Percentiles rank a stretch among this genome's conserved stretches.
phyloP scores from a whole-genome alignment of 1,139 yeast species.

The Candida smagusa region DNA sequence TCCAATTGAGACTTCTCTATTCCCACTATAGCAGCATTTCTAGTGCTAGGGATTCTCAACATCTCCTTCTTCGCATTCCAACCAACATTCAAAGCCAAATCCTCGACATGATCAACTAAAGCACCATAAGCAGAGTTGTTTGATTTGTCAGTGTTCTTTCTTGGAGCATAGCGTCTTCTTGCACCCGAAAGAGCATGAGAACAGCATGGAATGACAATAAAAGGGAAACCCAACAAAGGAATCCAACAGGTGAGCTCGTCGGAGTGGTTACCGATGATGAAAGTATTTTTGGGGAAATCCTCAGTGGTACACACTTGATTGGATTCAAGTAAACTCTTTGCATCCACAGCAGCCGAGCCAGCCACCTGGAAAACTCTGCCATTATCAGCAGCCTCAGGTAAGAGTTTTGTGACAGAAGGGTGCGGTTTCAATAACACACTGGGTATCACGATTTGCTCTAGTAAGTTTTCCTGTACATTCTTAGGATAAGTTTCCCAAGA shows the following conservation, averaged over 20 bases:
- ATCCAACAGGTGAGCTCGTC: slow-evolving; percentile 97
- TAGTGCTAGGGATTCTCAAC: slow-evolving; percentile 89
- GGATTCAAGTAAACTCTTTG: slow-evolving; percentile 51
- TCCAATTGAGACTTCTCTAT: slow-evolving; percentile 30
- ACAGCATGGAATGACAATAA: slow-evolving; percentile 92
- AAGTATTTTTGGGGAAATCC: slow-evolving; percentile 66
- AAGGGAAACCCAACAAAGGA: slow-evolving; percentile 82
- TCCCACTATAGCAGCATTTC: slow-evolving; percentile 89
- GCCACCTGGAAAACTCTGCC: slow-evolving; percentile 56
- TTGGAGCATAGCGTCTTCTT: slow-evolving; percentile 58
- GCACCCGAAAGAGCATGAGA: slow-evolving; percentile 83
- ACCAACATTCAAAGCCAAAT: slow-evolving; percentile 63
- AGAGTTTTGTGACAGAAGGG: slow-evolving; percentile 51
- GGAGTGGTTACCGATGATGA: slow-evolving; percentile 90
- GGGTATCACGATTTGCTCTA: slow-evolving; percentile 81
- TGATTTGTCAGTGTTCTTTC: slow-evolving; percentile 14
- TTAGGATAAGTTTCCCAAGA: slow-evolving; percentile 79
- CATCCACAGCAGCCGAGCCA: slow-evolving; percentile 8
- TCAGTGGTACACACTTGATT: slow-evolving; percentile 61
- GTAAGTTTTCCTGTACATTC: slow-evolving; percentile 52
- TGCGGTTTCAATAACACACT: slow-evolving; percentile 65
- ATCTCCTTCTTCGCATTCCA: slow-evolving; percentile 86
- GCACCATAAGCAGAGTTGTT: slow-evolving; percentile 68
- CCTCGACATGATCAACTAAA: slow-evolving; percentile 79
- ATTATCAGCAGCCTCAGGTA: slow-evolving; percentile 56